Conservation (phyloP, 768 basidiomycete species). For the Tulasnella sp. region DNA sequence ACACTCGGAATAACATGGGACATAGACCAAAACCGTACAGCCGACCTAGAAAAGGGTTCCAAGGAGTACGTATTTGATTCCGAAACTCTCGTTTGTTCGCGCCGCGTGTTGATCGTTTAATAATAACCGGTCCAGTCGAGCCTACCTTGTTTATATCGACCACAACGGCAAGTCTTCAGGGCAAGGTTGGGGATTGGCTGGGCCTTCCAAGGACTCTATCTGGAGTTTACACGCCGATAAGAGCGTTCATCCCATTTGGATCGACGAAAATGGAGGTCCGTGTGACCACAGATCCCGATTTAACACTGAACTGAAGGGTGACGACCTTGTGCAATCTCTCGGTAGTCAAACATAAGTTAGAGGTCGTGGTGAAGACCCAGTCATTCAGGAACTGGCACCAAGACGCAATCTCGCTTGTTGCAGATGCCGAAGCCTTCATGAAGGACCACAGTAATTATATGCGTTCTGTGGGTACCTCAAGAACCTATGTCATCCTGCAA, state of each 20-base stretch:
- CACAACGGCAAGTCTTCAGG: neutral
- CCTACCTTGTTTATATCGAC: neutral
- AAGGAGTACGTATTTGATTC: neutral
- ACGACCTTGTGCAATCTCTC: neutral
- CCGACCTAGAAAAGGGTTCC: neutral
- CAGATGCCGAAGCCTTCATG: neutral
- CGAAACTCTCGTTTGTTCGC: too few relatives aligned
- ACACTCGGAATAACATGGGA: neutral
- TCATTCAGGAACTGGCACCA: neutral
- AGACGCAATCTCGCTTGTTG: neutral
- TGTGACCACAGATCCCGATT: neutral
- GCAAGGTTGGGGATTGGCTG: neutral
- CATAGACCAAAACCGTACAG: neutral
- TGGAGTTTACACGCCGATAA: neutral
- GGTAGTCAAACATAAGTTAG: neutral
- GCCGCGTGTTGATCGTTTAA: too few relatives aligned
- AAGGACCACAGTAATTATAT: neutral
- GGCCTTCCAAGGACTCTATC: neutral
- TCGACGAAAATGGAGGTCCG: neutral
- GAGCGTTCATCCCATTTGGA: neutral
- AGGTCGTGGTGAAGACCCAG: neutral
- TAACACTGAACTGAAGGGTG: too few relatives aligned
- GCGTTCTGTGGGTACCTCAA: neutral
- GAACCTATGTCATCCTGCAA: neutral
- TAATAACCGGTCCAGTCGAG: neutral